These are phyloP conservation scores for Xenosphaeropsis pyriputrescens DNA, from an alignment of 2,329 filamentous ascomycete genomes.

Conservation along the genomic window DNA sequence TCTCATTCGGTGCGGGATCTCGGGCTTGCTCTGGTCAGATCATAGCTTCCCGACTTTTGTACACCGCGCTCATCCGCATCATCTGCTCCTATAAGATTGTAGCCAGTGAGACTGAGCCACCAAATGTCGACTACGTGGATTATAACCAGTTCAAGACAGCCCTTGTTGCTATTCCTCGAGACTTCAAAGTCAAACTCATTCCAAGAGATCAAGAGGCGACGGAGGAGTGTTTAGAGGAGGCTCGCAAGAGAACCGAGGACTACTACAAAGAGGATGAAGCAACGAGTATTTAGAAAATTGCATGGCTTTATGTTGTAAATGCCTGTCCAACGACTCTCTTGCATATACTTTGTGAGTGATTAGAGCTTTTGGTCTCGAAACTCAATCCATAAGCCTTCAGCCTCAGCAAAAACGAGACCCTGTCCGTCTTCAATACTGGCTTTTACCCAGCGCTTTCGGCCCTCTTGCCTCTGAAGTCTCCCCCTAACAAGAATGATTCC, in stretches of 20 bases:
- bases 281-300: too few species aligned
- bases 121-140: conserved; percentile 46
- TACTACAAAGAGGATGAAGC: conserved; percentile 26
- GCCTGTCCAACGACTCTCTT: too few species aligned
- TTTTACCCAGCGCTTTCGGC: conserved; percentile 11
- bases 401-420: conserved; percentile 7
- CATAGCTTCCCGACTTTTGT: conserved; percentile 33
- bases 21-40: conserved; percentile 34
- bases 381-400: conserved; percentile 5
- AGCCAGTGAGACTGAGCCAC: conserved; percentile 30
- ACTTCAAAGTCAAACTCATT: conserved; percentile 41
- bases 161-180: conserved; percentile 40
- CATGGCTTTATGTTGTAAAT: too few species aligned
- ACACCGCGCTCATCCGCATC: conserved; percentile 31
- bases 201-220: conserved; percentile 27
- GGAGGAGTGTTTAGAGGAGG: conserved; percentile 24
- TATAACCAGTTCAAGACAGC: conserved; percentile 46
- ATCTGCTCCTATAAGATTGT: conserved; percentile 33
- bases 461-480: conserved; percentile 12
- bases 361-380: too few species aligned
- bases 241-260: conserved; percentile 28
- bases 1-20: conserved; percentile 35
- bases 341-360: too few species aligned
- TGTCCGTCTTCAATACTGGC: conserved; percentile 16
- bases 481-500: conserved; percentile 12